A percentile compares a stretch with the other conserved stretches of the same genome.
phyloP scores from a whole-genome alignment of 2,329 filamentous ascomycete genomes.

The Aspergillaceae sp. region DNA sequence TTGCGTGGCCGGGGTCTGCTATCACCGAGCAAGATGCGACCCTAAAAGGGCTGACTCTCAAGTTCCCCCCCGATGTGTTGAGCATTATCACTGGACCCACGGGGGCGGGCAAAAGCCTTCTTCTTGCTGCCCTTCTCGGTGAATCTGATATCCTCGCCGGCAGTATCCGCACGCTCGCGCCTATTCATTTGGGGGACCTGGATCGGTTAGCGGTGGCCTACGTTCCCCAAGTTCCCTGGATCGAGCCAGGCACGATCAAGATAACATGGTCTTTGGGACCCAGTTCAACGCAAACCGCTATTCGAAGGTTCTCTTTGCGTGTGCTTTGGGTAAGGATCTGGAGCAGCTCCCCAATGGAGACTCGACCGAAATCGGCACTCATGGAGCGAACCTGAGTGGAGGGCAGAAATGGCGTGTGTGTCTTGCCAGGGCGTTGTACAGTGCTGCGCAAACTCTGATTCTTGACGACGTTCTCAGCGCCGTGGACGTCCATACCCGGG shows the following conservation, averaged over 20 bases:
- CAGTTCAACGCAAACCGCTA: constrained; percentile 60
- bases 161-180: constrained; percentile 39
- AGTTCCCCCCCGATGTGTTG: constrained; percentile 60
- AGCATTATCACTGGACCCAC: constrained; percentile 71
- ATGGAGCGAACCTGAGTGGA: constrained; percentile 71
- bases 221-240: constrained; percentile 57
- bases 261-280: constrained; percentile 66
- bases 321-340: constrained; percentile 64
- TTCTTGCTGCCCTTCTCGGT: constrained; percentile 65
- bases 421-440: constrained; percentile 68
- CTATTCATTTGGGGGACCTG: not conserved
- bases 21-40: not conserved
- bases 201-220: no score
- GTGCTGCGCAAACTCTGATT: constrained; percentile 61
- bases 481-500: constrained; percentile 68
- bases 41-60: constrained; percentile 49
- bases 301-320: constrained; percentile 58
- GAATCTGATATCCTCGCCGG: constrained; percentile 64
- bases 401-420: constrained; percentile 74
- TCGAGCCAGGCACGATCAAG: constrained; percentile 69
- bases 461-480: constrained; percentile 73
- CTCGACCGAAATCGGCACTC: constrained; percentile 67
- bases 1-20: constrained; percentile 27
- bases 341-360: constrained; percentile 66
- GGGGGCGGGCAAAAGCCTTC: constrained; percentile 66